Percentiles rank a stretch among this genome's conserved stretches.
Conservation (phyloP, 129 eudicot species). For the Saposhnikovia divaricata region DNA sequence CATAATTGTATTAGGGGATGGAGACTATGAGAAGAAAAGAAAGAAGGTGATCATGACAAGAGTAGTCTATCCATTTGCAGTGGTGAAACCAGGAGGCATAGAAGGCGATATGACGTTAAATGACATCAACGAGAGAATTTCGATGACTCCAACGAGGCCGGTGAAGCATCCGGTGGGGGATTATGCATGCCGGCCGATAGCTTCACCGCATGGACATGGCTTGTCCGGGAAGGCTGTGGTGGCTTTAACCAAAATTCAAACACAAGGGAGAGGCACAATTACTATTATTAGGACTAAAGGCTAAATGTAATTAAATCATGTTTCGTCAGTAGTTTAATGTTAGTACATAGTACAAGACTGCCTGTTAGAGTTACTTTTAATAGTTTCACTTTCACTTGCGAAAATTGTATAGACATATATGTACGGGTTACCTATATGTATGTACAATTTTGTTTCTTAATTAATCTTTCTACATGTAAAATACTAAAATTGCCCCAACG, state of each 20-base stretch:
- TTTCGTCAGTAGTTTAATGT: neutral
- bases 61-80: conserved; percentile 77
- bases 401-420: conserved; percentile 1
- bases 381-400: neutral
- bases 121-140: conserved; percentile 76
- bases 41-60: conserved; percentile 36
- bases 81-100: conserved; percentile 86
- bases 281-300: conserved; percentile 75
- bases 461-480: neutral
- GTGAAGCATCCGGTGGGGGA: conserved; percentile 94
- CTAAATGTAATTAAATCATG: neutral
- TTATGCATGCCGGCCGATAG: conserved; percentile 60
- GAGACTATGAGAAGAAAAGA: conserved; percentile 25
- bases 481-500: too few species aligned
- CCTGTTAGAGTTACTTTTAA: neutral
- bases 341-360: neutral
- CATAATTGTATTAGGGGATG: conserved; percentile 10
- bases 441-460: neutral
- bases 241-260: conserved; percentile 74
- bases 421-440: neutral
- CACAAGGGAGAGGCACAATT: conserved; percentile 87
- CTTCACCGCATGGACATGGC: conserved; percentile 54
- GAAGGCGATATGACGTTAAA: conserved; percentile 81
- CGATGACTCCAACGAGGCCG: conserved; percentile 86
- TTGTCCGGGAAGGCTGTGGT: conserved; percentile 89